These are phyloP conservation scores for Leptographium wingfieldii DNA, from an alignment of 2,329 filamentous ascomycete species.

Conservation along the genomic window DNA sequence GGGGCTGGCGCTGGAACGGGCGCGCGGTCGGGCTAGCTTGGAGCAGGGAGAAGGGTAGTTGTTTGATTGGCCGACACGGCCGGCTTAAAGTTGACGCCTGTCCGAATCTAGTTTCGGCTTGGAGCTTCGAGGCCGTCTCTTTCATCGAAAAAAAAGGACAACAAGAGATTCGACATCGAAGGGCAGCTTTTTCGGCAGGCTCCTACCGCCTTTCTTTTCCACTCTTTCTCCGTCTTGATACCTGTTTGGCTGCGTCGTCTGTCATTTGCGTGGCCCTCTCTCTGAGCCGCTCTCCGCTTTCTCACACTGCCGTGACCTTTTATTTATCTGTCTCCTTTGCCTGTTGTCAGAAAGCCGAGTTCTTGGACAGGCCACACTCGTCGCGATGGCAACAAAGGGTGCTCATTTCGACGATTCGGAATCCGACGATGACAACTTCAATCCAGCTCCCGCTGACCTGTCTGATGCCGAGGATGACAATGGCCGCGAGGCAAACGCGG, in stretches of 20 bases:
- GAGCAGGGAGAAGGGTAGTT: neutral
- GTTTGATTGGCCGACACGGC: neutral
- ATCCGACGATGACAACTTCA: conserved; percentile 80
- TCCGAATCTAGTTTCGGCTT: neutral
- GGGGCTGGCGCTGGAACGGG: no score
- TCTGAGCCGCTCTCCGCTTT: no score
- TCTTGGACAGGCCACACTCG: neutral
- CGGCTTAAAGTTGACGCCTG: neutral
- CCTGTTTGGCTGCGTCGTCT: no score
- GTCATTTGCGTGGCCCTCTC: no score
- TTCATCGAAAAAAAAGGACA: neutral
- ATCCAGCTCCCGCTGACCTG: conserved; percentile 60
- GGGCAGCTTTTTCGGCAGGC: neutral
- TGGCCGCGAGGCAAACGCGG: conserved; percentile 7
- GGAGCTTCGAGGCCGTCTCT: neutral
- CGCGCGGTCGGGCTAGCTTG: neutral
- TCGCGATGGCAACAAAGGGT: conserved; percentile 7
- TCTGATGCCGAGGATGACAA: conserved; percentile 57
- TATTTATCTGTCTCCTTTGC: neutral
- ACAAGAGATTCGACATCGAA: neutral
- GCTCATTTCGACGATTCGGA: conserved; percentile 39
- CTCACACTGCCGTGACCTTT: no score
- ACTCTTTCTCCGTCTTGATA: no score
- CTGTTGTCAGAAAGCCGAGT: neutral
- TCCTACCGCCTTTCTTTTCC: neutral